These are phyloP conservation scores for Backusella sp. DNA, from an alignment of 192 early-diverging fungal species.

Conservation along the genomic window DNA sequence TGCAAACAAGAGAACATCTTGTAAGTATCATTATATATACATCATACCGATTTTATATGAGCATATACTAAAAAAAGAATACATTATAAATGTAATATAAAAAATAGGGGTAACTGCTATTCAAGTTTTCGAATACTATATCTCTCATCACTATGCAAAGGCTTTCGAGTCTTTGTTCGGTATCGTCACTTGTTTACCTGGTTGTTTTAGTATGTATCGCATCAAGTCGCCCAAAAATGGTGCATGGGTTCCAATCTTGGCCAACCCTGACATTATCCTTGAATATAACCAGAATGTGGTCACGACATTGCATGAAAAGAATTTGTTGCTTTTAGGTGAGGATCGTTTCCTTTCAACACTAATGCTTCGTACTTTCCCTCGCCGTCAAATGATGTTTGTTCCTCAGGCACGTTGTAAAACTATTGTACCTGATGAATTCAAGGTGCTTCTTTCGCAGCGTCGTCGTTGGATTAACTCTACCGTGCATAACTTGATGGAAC, in stretches of 20 bases:
- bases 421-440: slow-evolving; percentile 79
- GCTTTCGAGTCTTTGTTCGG: slow-evolving; percentile 96
- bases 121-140: slow-evolving; percentile 98
- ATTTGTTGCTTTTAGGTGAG: slow-evolving; percentile 81
- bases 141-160: slow-evolving; percentile 93
- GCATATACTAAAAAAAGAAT: background rate
- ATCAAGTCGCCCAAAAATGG: slow-evolving; percentile 83
- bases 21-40: slow-evolving; percentile 62
- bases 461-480: slow-evolving; percentile 97
- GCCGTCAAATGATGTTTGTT: slow-evolving; percentile 85
- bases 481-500: slow-evolving; percentile 85
- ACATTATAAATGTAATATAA: background rate
- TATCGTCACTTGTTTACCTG: slow-evolving; percentile 95
- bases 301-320: slow-evolving; percentile 82
- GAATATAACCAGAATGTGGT: slow-evolving; percentile 80
- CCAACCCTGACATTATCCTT: slow-evolving; percentile 84
- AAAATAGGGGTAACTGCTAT: slow-evolving; percentile 72
- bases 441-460: slow-evolving; percentile 84
- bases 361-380: slow-evolving; percentile 84
- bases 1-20: slow-evolving; percentile 86
- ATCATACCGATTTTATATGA: background rate
- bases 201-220: slow-evolving; percentile 98
- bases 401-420: slow-evolving; percentile 85
- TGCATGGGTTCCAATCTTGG: slow-evolving; percentile 78
- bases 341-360: slow-evolving; percentile 87